A percentile compares a stretch with the other conserved stretches of the same genome.
phyloP scores from a whole-genome alignment of 345 rosid genomes.

The Citrus mangshanensis region DNA sequence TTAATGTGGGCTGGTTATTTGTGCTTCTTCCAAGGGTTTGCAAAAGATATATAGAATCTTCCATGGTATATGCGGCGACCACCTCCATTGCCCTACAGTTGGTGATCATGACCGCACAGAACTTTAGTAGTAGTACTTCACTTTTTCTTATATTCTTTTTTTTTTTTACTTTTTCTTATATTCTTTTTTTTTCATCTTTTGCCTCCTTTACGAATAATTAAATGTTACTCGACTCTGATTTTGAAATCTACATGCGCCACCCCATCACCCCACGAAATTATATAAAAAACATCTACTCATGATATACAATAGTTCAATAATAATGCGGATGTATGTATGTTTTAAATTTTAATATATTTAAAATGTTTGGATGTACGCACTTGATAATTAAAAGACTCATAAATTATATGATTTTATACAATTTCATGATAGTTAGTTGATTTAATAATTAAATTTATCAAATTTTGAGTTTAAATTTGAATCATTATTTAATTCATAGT shows the following conservation, averaged over 20 bases:
- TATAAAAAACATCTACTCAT: too few species aligned
- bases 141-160: neutral
- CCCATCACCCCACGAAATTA: neutral
- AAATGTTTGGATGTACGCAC: too few species aligned
- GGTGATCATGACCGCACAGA: conserved; percentile 6
- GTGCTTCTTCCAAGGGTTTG: conserved; percentile 10
- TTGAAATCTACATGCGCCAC: conserved; percentile 4
- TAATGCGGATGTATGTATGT: too few species aligned
- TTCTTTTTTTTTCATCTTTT: neutral
- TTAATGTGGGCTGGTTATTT: neutral
- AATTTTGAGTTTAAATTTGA: too few species aligned
- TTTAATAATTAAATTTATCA: too few species aligned
- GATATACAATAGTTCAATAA: too few species aligned
- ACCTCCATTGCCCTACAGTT: conserved; percentile 5
- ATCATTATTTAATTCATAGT: too few species aligned
- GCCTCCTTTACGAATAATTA: neutral
- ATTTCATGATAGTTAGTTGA: too few species aligned
- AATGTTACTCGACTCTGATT: neutral
- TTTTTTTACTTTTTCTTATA: neutral
- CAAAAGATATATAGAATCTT: conserved; percentile 33
- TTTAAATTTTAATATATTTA: too few species aligned
- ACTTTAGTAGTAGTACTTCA: neutral
- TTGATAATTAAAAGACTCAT: too few species aligned
- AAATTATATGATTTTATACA: too few species aligned
- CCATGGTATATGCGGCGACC: conserved; percentile 43